Percentiles rank a stretch among this genome's conserved stretches.
These are phyloP conservation scores for Septoria linicola DNA, from an alignment of 2,329 filamentous ascomycete species.

Conservation along the genomic window DNA sequence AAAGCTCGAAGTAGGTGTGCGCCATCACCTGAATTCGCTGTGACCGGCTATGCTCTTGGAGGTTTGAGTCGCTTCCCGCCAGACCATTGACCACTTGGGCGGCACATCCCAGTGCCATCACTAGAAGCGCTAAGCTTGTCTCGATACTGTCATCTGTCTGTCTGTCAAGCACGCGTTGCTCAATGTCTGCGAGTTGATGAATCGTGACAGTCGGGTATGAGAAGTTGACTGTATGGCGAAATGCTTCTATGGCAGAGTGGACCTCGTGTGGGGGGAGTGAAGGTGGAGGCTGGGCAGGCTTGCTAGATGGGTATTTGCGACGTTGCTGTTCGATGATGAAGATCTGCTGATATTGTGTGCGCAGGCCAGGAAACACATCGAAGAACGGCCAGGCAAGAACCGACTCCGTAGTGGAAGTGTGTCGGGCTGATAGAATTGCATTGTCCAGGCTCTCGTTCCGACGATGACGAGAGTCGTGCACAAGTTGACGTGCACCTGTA, in stretches of 20 bases:
- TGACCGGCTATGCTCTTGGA: background rate
- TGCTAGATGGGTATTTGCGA: background rate
- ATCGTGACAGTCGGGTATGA: conserved; percentile 14
- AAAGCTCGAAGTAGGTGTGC: conserved; percentile 14
- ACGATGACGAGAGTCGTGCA: conserved; percentile 12
- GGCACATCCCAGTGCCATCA: conserved; percentile 19
- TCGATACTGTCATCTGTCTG: conserved; percentile 12
- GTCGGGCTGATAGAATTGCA: conserved; percentile 17
- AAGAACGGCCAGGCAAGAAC: conserved; percentile 20
- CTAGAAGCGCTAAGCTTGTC: conserved; percentile 9
- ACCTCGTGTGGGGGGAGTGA: conserved; percentile 11
- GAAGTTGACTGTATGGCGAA: conserved; percentile 13
- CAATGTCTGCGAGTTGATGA: conserved; percentile 9
- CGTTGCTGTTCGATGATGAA: conserved; percentile 20
- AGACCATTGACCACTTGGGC: conserved; percentile 5
- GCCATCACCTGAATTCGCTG: conserved; percentile 10
- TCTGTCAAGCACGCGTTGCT: conserved; percentile 11
- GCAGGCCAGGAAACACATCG: conserved; percentile 12
- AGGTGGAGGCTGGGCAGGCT: conserved; percentile 2
- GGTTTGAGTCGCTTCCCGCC: background rate
- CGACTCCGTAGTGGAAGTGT: conserved; percentile 17
- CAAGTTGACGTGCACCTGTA: conserved; percentile 16
- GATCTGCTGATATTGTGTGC: conserved; percentile 16
- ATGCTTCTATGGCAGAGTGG: conserved; percentile 3
- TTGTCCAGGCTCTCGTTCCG: conserved; percentile 19